phyloP scores from a whole-genome alignment of 495 filamentous ascomycete species.

The Lophiostoma macrostomum region DNA sequence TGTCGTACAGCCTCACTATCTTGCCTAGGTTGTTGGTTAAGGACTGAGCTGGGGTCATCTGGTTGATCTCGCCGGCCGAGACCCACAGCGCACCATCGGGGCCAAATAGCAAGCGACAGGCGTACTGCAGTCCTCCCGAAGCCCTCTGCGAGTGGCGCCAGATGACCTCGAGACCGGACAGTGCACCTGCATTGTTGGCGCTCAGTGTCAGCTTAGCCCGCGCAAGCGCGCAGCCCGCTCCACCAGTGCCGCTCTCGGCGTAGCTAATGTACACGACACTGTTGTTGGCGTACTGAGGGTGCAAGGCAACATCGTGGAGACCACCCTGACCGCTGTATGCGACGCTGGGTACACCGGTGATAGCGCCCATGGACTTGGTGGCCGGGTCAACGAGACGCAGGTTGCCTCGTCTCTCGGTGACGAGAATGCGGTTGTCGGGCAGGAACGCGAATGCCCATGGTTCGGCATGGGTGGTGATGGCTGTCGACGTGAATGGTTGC shows the following conservation, averaged over 20 bases:
- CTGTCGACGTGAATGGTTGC: slow-evolving; percentile 12
- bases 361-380: slow-evolving; percentile 7
- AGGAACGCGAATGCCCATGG: slow-evolving; percentile 20
- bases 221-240: slow-evolving; percentile 11
- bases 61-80: slow-evolving; percentile 17
- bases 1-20: slow-evolving; percentile 18
- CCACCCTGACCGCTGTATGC: slow-evolving; percentile 18
- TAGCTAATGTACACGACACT: slow-evolving; percentile 19
- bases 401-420: slow-evolving; percentile 16
- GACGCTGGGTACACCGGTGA: slow-evolving; percentile 16
- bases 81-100: slow-evolving; percentile 18
- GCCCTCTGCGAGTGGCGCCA: slow-evolving; percentile 20
- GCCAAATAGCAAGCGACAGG: slow-evolving; percentile 16
- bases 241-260: slow-evolving; percentile 18
- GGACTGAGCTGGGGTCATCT: slow-evolving; percentile 13
- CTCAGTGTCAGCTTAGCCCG: slow-evolving; percentile 15
- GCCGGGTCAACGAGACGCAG: slow-evolving; percentile 16
- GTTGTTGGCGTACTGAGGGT: slow-evolving; percentile 17
- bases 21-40: slow-evolving; percentile 16
- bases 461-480: slow-evolving; percentile 8
- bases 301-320: slow-evolving; percentile 21
- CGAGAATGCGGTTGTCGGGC: slow-evolving; percentile 18
- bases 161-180: slow-evolving; percentile 15
- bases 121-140: slow-evolving; percentile 13
- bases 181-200: slow-evolving; percentile 10